Base-by-base conservation (phyloP, 2,329 filamentous ascomycete species). In the Colletotrichum sp. region DNA sequence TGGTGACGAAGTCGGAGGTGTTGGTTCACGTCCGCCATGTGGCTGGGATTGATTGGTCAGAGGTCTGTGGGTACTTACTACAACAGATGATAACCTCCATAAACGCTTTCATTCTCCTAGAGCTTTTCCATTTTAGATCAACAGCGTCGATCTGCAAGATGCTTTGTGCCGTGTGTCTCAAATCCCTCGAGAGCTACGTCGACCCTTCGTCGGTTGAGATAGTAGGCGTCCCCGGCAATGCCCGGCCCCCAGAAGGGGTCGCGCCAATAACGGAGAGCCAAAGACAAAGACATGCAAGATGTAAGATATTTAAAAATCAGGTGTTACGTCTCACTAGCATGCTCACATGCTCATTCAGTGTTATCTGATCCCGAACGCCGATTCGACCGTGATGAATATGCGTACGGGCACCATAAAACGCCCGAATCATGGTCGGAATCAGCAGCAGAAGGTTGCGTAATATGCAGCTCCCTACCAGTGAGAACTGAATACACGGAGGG, bases 371-470 rank as follows among this genome's bases (percentile, higher is more conserved):
- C 39, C 12, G 13, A 15, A 15, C 34, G 34, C 13, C 34, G 36
- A 44, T n/a, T 11, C 19, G 5, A 44, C 5, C 39, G 5, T 6
- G 9, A 12, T 4, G 4, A 7, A n/a, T 48, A n/a, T 48, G 44
- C 44, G 6, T 48, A 48, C n/a, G n/a, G 19, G 44, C 44, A 48
- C n/a, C 44, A 48, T 22, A 48, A 48, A 4, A 48, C 44, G 5
- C 44, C 44, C 44, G n/a, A 48, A 13, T 48, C 44, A 22, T 48
- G 4, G 1, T 48, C 2, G 4, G 0, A 48, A 48, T 48, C 44
- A 1, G 44, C 6, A 4, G n/a, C 0, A 48, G 44, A 13, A 48
- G n/a, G 11, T 22, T 48, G 44, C 11, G 1, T 0, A 7, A 22
- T 48, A 22, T 48, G 44, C n/a, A 48, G 44, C 1, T 22, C 9